Conservation (phyloP, 169 alveolate species). For the Plasmodium vivax region DNA sequence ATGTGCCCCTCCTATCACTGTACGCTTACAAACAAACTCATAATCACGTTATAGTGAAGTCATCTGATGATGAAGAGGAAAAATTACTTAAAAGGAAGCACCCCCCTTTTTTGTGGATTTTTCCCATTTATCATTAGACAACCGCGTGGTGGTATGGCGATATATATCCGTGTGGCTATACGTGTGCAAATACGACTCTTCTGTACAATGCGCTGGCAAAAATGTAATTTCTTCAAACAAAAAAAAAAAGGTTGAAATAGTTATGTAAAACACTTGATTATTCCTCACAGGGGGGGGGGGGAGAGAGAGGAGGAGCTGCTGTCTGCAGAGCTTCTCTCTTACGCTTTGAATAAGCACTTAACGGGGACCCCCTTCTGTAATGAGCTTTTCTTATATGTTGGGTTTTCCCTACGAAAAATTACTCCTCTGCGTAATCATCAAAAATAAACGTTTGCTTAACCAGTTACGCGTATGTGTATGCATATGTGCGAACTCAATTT, state of each 20-base stretch:
- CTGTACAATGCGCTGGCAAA: neutral
- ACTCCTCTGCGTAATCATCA: neutral
- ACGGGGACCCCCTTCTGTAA: neutral
- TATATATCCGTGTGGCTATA: neutral
- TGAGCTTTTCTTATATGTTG: neutral
- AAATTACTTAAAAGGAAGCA: neutral
- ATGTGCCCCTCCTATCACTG: neutral
- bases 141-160: neutral
- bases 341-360: neutral
- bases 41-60: constrained; percentile 4
- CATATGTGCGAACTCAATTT: constrained; percentile 1
- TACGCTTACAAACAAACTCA: constrained; percentile 9
- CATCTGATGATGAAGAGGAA: neutral
- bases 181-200: neutral
- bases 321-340: neutral
- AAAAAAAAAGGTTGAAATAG: neutral
- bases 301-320: neutral
- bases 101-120: neutral
- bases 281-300: neutral
- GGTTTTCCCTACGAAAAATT: neutral
- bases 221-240: neutral
- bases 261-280: neutral
- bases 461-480: neutral
- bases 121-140: neutral
- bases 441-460: neutral